Base-by-base conservation (phyloP, 805 yeast species). In the Ogataea wickerhamii region DNA sequence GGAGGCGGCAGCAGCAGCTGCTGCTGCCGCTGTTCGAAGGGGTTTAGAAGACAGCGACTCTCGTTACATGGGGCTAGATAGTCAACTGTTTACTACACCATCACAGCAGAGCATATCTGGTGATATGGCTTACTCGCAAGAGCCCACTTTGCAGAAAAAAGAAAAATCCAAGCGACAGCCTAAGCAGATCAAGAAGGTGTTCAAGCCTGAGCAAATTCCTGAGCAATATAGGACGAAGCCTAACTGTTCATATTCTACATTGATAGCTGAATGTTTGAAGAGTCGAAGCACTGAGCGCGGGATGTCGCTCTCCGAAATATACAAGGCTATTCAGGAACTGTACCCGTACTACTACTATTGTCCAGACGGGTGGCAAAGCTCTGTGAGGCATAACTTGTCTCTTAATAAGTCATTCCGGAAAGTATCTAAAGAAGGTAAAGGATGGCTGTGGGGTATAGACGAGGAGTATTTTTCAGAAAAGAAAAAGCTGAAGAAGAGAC, bases 331-430 rank as follows among this genome's bases (percentile, higher is more conserved):
- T 34, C 84, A 85, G 60, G 94, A 86, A 30, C 61, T 85, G 10
- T 91, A 83, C 61, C 98, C 98, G 2, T 93, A 86, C 65, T 93
- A 87, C 64, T 76, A 81, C 52, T 91, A 87, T 62, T 89, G 97
- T 53, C 91, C 95, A 0, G 95, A 88, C 60, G 98, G 98, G 3
- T 93, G 98, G 98, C 98, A 93, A 64, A 82, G 86, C 55, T 79
- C 94, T 0, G 95, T 93, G 14, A 75, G 94, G 36, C 98, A 93
- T 63, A 89, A 88, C 52, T 68, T 93, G 27, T 82, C 91, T 17
- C 70, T 87, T 48, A 88, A 88, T 63, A 87, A 87, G 63, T 80
- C 91, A 5, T 93, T 91, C 66, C 71, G 77, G 37, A 84, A 84
- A 54, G 81, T 84, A 12, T 78, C 87, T 26, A 82, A 83, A 43